These are phyloP conservation scores for Penicillium sp. DNA, from an alignment of 2,329 filamentous ascomycete genomes.

Conservation along the genomic window DNA sequence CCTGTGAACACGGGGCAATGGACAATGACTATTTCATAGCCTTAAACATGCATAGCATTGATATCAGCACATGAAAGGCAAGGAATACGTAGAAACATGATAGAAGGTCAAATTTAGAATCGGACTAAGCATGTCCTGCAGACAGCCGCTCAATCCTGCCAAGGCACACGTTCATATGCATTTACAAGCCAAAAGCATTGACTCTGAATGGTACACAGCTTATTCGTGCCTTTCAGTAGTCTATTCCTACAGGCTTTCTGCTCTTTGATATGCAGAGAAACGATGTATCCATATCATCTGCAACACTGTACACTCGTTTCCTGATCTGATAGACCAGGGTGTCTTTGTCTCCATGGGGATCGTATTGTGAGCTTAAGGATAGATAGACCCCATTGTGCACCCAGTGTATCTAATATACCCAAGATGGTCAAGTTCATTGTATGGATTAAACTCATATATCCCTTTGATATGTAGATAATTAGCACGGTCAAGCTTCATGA, in stretches of 20 bases:
- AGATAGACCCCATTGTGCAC: neutral
- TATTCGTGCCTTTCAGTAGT: neutral
- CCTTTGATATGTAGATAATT: neutral
- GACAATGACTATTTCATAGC: neutral
- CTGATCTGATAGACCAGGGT: no score
- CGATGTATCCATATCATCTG: neutral
- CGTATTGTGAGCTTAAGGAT: neutral
- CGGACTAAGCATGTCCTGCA: neutral
- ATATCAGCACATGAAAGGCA: neutral
- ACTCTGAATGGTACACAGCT: neutral
- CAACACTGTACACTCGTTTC: neutral
- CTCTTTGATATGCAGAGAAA: neutral
- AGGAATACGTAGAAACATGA: neutral
- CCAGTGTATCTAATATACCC: neutral
- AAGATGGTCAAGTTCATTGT: neutral
- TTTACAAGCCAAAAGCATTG: neutral
- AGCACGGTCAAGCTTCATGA: neutral
- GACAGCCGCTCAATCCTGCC: neutral
- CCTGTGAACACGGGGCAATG: neutral
- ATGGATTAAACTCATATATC: neutral
- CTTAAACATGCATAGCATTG: neutral
- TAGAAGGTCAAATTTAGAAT: neutral
- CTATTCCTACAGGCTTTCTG: neutral
- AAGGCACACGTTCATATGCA: neutral
- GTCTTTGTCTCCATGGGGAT: neutral